Conservation (phyloP, 352 stramenopile species). For the Globisporangium cylindrosporum region DNA sequence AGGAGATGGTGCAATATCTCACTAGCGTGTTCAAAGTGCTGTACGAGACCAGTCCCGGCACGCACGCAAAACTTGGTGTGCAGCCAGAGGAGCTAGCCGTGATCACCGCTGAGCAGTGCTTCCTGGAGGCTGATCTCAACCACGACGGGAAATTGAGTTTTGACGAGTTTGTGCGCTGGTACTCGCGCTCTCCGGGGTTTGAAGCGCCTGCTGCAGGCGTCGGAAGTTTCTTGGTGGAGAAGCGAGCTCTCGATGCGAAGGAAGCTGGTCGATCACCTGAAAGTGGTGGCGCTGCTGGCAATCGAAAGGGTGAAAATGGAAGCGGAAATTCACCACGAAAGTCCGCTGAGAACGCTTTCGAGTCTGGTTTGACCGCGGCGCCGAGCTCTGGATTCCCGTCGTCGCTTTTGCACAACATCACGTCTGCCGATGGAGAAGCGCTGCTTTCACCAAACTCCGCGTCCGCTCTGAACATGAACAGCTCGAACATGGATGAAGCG, state of each 20-base stretch:
- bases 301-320: slow-evolving; percentile 2
- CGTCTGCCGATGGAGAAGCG: slow-evolving; percentile 32
- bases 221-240: slow-evolving; percentile 20
- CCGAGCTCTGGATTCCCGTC: slow-evolving; percentile 29
- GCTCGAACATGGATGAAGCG: slow-evolving; percentile 71
- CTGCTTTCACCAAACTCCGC: slow-evolving; percentile 45
- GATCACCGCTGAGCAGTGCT: slow-evolving; percentile 84
- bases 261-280: neutral
- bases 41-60: slow-evolving; percentile 76
- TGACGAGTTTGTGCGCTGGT: slow-evolving; percentile 87
- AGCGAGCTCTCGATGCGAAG: slow-evolving; percentile 12
- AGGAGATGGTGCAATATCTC: slow-evolving; percentile 89
- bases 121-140: slow-evolving; percentile 80
- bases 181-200: slow-evolving; percentile 56
- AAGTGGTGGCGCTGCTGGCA: neutral
- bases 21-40: slow-evolving; percentile 85
- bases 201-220: slow-evolving; percentile 37
- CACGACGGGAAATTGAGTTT: slow-evolving; percentile 80
- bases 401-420: slow-evolving; percentile 40
- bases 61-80: slow-evolving; percentile 50
- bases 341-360: neutral
- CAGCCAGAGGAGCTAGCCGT: slow-evolving; percentile 67
- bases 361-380: neutral
- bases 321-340: slow-evolving; percentile 3
- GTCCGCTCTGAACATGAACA: slow-evolving; percentile 62